Evolutionary conservation across 495 filamentous ascomycete species (phyloP).

Genomic region (Daldinia grandis): DNA sequence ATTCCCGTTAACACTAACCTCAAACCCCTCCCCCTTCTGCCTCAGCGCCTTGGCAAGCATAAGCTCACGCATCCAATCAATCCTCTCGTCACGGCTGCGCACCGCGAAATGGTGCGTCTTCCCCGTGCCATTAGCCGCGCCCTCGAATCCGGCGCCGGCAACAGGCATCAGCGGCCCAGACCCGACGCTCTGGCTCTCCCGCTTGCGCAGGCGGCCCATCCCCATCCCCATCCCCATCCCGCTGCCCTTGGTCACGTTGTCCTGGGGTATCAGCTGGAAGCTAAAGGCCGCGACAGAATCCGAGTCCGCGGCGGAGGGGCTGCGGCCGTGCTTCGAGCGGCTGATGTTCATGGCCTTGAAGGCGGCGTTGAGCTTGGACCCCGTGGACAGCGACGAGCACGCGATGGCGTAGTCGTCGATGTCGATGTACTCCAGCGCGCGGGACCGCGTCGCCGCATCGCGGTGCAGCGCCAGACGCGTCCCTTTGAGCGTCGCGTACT

Average conservation of each 20-base stretch:
- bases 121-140: constrained; percentile 64
- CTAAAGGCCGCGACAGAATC: constrained; percentile 73
- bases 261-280: constrained; percentile 88
- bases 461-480: constrained; percentile 85
- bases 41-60: constrained; percentile 94
- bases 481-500: constrained; percentile 85
- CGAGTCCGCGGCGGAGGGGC: constrained; percentile 47
- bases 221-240: background rate
- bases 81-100: constrained; percentile 82
- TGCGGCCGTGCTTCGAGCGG: constrained; percentile 56
- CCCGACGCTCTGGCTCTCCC: constrained; percentile 50
- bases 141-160: constrained; percentile 24
- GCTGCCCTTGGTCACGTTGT: constrained; percentile 55
- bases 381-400: constrained; percentile 76
- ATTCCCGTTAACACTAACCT: constrained; percentile 83
- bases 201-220: constrained; percentile 49
- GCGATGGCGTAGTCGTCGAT: constrained; percentile 96
- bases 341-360: constrained; percentile 83
- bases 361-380: constrained; percentile 82
- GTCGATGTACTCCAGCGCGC: constrained; percentile 82
- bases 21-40: constrained; percentile 82
- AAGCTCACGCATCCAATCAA: constrained; percentile 98
- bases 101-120: constrained; percentile 98
- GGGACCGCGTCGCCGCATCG: constrained; percentile 63
- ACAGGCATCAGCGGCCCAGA: constrained; percentile 37